Evolutionary conservation across 2,329 filamentous ascomycete genomes (phyloP), one percentile per base, ranked within the genome.

Genomic region (Chlorencoelia australis): DNA sequence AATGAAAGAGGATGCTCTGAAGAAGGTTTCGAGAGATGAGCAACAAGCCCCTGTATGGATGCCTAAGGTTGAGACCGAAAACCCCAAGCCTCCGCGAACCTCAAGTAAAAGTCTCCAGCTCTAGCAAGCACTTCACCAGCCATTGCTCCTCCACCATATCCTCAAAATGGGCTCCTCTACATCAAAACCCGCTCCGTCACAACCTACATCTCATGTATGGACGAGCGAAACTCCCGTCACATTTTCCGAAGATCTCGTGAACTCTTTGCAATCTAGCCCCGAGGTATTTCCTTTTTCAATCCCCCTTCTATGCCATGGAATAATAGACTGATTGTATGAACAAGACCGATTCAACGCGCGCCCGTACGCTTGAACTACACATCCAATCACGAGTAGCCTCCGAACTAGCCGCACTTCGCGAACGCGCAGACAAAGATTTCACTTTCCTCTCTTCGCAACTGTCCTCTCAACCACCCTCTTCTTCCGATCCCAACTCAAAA

Each of bases 311-410:
- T 7, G 14, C 5, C 7, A 7, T n/a, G 4, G 5, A 4, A 20
- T 21, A 16, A 22, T 16, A 16, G n/a, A 26, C n/a, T 21, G 19
- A 35, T 22, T 5, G 7, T 20, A 14, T 29, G 9, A 19, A 41
- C 58, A 96, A n/a, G 89, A 89, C 82, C 63, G 88, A 96, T 66
- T 77, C 79, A 42, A 88, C 86, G 47, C 87, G 89, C 58, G 73
- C 81, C 53, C 84, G 84, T 64, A 69, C 79, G 55, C 67, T 86
- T 60, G 89, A 96, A 65, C 76, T 91, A 46, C 81, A 89, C 53
- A 79, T 94, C 60, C 88, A 95, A 67, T 67, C 75, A 57, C 88
- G 89, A 61, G 85, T 95, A 43, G 76, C 81, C 53, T 71, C 77
- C 53, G 88, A 95, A 65, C 84, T 96, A 48, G 77, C 81, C 61